Conservation (phyloP, 2,329 filamentous ascomycete species). For the Thelonectria olida region DNA sequence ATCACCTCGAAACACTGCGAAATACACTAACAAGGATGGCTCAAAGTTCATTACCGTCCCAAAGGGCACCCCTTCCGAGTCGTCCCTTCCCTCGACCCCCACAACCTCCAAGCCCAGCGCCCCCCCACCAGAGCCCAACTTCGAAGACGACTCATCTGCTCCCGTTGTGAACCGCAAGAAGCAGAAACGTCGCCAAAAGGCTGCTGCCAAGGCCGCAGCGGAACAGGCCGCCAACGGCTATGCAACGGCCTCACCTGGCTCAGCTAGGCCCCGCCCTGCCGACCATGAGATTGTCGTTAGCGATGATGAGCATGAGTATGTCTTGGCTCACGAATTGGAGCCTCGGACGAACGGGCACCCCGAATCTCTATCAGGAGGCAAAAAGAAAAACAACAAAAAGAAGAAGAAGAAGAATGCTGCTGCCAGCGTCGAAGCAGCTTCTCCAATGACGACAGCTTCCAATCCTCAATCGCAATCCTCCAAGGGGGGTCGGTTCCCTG, state of each 20-base stretch:
- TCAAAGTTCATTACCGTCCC: constrained; percentile 75
- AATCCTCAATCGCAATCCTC: constrained; percentile 38
- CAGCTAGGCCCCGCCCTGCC: constrained; percentile 34
- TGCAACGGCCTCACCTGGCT: constrained; percentile 45
- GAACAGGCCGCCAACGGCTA: constrained; percentile 53
- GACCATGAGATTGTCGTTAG: constrained; percentile 65
- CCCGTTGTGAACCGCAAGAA: constrained; percentile 87
- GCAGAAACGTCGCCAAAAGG: constrained; percentile 90
- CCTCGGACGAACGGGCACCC: constrained; percentile 43
- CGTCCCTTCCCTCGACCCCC: constrained; percentile 63
- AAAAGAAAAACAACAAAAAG: constrained; percentile 73
- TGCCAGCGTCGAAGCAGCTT: constrained; percentile 31
- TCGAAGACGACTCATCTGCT: constrained; percentile 47
- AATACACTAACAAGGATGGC: constrained; percentile 74
- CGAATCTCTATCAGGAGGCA: constrained; percentile 42
- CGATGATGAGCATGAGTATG: constrained; percentile 62
- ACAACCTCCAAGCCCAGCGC: constrained; percentile 51
- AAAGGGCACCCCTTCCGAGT: constrained; percentile 62
- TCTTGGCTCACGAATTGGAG: constrained; percentile 46
- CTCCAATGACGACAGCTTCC: constrained; percentile 28
- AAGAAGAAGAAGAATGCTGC: constrained; percentile 69
- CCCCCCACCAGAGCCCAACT: constrained; percentile 41
- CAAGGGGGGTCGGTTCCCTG: constrained; percentile 47
- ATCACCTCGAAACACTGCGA: constrained; percentile 64
- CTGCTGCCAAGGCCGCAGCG: constrained; percentile 72